These are phyloP conservation scores for Flammula alnicola DNA, from an alignment of 1,284 basidiomycete species.

Conservation along the genomic window DNA sequence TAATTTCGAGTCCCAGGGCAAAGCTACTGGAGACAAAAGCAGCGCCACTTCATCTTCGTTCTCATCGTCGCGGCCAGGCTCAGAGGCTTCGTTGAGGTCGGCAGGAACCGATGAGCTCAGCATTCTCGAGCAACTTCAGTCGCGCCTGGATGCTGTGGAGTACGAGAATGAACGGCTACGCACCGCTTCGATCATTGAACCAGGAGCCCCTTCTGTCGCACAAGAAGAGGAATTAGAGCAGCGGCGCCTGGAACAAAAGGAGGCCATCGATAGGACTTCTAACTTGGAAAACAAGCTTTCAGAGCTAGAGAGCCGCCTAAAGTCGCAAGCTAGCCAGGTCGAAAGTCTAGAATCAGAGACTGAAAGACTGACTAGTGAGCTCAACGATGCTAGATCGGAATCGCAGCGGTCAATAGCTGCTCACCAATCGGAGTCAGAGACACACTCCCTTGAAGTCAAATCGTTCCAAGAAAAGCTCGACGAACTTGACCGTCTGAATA, in stretches of 20 bases:
- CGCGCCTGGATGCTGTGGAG: conserved; percentile 58
- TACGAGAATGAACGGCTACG: conserved; percentile 57
- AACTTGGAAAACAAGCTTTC: conserved; percentile 46
- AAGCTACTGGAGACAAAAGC: conserved; percentile 51
- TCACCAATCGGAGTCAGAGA: conserved; percentile 14
- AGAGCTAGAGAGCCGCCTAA: conserved; percentile 13
- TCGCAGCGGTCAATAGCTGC: conserved; percentile 8
- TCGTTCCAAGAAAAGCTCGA: conserved; percentile 35
- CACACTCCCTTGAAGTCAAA: conserved; percentile 12
- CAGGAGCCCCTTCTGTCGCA: not conserved
- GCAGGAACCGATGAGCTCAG: conserved; percentile 36
- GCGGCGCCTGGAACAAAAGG: conserved; percentile 53
- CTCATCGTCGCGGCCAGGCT: conserved; percentile 36
- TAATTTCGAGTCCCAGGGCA: conserved; percentile 42
- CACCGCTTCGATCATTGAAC: conserved; percentile 16
- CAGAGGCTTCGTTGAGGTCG: conserved; percentile 35
- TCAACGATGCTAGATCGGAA: conserved; percentile 14
- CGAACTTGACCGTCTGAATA: conserved; percentile 44
- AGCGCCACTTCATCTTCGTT: conserved; percentile 40
- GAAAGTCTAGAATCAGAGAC: conserved; percentile 18
- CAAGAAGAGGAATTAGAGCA: conserved; percentile 32
- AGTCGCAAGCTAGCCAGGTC: conserved; percentile 12
- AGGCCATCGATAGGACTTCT: conserved; percentile 36
- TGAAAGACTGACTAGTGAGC: conserved; percentile 14
- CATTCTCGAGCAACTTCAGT: conserved; percentile 47